Base-by-base conservation (phyloP, 2,329 filamentous ascomycete species). In the Aspergillus ustus region DNA sequence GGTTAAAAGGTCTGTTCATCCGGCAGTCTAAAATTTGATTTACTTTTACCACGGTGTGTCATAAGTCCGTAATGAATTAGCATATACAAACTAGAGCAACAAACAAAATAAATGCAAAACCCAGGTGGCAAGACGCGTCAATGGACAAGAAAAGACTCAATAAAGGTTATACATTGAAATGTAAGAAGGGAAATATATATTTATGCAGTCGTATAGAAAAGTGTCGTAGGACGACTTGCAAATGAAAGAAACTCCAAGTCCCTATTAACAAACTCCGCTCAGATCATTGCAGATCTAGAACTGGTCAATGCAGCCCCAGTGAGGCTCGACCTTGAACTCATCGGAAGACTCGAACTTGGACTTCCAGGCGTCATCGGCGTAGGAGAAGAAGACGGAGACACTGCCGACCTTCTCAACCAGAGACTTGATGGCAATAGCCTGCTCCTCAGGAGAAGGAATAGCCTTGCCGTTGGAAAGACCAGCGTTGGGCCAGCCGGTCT, bases 341-440 rank as follows among this genome's bases (percentile, higher is more conserved):
- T 89, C 90, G 31, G 85, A 19, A 19, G 19, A 7, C 1, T 3
- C 22, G 55, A n/a, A 15, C 50, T 59, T 53, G 79, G 45, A 80
- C 88, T 97, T 97, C 93, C 93, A 98, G 69, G 78, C 66, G 77
- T 97, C 93, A 72, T 96, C 82, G 71, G 85, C 82, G 80, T 85
- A 92, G 69, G 88, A 91, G 87, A 97, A 96, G 82, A 96, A 89
- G 77, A 92, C 88, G 48, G 87, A 85, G 79, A 88, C 85, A 72
- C 83, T 79, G 72, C 92, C 92, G 61, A 86, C 84, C 65, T 80
- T 80, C 70, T 85, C 71, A 67, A 88, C 80, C 75, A 98, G 94
- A 61, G 85, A 85, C 66, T 84, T 75, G 75, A 98, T 87, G 70
- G 94, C 94, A 48, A 73, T 77, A 54, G 80, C 80, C 85, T 98